Evolutionary conservation across 2,329 filamentous ascomycete genomes (phyloP).

Genomic region (Neonectria faginata): DNA sequence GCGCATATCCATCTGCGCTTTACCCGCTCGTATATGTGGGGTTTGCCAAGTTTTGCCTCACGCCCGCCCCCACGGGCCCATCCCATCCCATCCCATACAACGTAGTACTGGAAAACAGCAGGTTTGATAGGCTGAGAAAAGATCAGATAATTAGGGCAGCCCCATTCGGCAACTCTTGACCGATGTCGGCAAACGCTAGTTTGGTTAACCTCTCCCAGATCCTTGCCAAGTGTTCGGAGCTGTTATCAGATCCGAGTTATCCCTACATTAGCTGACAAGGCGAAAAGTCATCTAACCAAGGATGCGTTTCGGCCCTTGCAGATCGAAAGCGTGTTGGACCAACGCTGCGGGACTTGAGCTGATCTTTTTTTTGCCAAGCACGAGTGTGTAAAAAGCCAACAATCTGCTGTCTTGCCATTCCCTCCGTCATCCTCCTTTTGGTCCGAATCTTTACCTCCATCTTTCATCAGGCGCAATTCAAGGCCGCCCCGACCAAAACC

Average conservation of each 20-base stretch:
- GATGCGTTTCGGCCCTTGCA: not conserved
- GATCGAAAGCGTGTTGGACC: not conserved
- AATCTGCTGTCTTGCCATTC: no score
- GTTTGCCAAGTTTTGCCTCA: not conserved
- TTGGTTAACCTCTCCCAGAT: not conserved
- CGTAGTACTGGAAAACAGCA: not conserved
- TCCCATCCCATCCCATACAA: not conserved
- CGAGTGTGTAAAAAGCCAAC: not conserved
- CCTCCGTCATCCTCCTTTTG: not conserved
- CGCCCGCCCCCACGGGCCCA: not conserved
- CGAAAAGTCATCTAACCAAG: not conserved
- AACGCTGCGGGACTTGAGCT: not conserved
- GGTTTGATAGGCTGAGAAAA: slow-evolving; percentile 4
- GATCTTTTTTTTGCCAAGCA: not conserved
- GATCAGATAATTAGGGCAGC: slow-evolving; percentile 13
- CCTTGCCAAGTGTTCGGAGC: not conserved
- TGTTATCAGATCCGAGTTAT: slow-evolving; percentile 7
- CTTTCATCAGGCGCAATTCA: not conserved
- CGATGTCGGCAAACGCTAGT: slow-evolving; percentile 5
- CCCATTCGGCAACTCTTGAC: not conserved
- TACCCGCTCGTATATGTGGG: no score
- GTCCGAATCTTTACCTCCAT: not conserved
- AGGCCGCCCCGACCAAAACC: not conserved
- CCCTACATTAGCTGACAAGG: not conserved
- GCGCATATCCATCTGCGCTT: no score